A percentile compares a stretch with the other conserved stretches of the same genome.
phyloP scores from a whole-genome alignment of 2,329 filamentous ascomycete genomes.

The Coniochaeta prunicola region DNA sequence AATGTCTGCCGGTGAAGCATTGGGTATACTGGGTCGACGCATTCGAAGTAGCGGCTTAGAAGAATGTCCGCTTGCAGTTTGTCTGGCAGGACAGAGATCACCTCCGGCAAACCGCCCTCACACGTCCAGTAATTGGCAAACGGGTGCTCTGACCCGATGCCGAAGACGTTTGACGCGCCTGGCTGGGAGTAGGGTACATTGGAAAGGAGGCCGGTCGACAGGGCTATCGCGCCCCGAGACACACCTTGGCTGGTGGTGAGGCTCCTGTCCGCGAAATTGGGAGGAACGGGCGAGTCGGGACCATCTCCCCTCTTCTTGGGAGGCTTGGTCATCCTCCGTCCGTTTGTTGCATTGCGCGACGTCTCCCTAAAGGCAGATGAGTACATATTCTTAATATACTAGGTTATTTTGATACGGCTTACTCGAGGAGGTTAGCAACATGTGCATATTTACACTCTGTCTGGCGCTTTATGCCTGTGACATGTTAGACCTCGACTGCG shows the following conservation, averaged over 20 bases:
- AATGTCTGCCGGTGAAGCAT: constrained; percentile 72
- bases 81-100: constrained; percentile 67
- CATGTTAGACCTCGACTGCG: constrained; percentile 9
- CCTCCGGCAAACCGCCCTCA: constrained; percentile 66
- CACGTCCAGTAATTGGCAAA: constrained; percentile 85
- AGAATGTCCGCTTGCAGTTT: constrained; percentile 71
- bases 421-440: constrained; percentile 72
- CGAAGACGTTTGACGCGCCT: constrained; percentile 70
- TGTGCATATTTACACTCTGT: constrained; percentile 69
- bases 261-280: constrained; percentile 50
- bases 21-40: constrained; percentile 73
- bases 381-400: neutral
- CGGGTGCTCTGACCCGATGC: constrained; percentile 70
- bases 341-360: constrained; percentile 43
- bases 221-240: constrained; percentile 43
- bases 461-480: constrained; percentile 65
- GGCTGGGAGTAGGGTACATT: constrained; percentile 66
- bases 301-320: constrained; percentile 44
- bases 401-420: constrained; percentile 22
- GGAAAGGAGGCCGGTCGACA: constrained; percentile 57
- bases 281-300: constrained; percentile 31
- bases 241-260: constrained; percentile 36
- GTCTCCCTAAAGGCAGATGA: constrained; percentile 41
- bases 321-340: constrained; percentile 49
- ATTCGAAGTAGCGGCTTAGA: constrained; percentile 56